phyloP scores from a whole-genome alignment of 805 yeast species.

The Nakazawaea laoshanensis region DNA sequence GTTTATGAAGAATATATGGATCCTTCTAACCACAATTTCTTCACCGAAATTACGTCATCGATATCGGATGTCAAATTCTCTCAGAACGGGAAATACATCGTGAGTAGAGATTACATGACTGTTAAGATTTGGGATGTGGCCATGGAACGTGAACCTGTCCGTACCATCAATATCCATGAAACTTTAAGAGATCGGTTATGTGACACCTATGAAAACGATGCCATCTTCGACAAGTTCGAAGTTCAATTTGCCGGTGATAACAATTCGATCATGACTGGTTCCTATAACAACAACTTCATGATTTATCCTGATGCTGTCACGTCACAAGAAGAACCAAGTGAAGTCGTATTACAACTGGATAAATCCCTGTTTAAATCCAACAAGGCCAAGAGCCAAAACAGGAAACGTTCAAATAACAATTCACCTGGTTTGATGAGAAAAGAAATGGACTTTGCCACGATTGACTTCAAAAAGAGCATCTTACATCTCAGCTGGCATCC shows the following conservation, averaged over 20 bases:
- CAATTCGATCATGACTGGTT: constrained; percentile 89
- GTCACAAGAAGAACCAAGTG: constrained; percentile 32
- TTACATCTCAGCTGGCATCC: constrained; percentile 99
- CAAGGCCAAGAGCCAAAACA: constrained; percentile 36
- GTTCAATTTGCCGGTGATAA: constrained; percentile 93
- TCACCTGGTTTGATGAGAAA: constrained; percentile 29
- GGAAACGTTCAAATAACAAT: constrained; percentile 21
- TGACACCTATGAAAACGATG: constrained; percentile 97
- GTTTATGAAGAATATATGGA: constrained; percentile 90
- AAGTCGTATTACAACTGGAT: constrained; percentile 92
- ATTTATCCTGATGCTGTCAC: constrained; percentile 79
- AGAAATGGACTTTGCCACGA: constrained; percentile 64
- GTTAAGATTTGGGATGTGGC: constrained; percentile 97
- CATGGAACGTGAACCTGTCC: constrained; percentile 92
- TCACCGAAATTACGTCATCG: constrained; percentile 92
- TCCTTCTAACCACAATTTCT: constrained; percentile 88
- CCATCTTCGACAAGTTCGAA: constrained; percentile 97
- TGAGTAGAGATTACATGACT: constrained; percentile 94
- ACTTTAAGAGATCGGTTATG: constrained; percentile 87
- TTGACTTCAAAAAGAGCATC: constrained; percentile 91
- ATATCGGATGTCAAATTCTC: constrained; percentile 92
- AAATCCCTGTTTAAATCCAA: constrained; percentile 89
- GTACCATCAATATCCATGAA: constrained; percentile 93
- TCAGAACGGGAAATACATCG: constrained; percentile 87
- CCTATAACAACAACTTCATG: constrained; percentile 95